phyloP scores from a whole-genome alignment of 805 yeast species.

The Yamadazyma phyllophila region DNA sequence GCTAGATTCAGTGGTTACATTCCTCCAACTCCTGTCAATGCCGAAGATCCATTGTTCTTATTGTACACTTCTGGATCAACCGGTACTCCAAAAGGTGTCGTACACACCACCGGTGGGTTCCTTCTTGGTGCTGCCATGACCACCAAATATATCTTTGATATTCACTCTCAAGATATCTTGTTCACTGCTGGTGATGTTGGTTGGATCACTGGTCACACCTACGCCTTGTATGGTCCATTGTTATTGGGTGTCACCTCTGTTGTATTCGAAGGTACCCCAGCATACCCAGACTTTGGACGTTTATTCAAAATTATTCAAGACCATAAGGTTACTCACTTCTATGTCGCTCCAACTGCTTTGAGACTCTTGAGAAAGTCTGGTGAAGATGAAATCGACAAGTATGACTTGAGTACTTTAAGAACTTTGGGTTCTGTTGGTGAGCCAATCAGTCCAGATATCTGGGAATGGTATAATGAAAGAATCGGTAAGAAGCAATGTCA shows the following conservation, averaged over 20 bases:
- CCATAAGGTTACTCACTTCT: conserved; percentile 73
- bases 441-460: conserved; percentile 80
- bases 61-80: conserved; percentile 94
- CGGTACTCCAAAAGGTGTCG: conserved; percentile 86
- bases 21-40: conserved; percentile 81
- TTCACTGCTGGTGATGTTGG: conserved; percentile 92
- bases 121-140: conserved; percentile 70
- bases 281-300: conserved; percentile 76
- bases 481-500: conserved; percentile 71
- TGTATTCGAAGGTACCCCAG: conserved; percentile 85
- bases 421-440: conserved; percentile 82
- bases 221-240: conserved; percentile 80
- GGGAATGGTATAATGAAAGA: conserved; percentile 81
- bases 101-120: conserved; percentile 79
- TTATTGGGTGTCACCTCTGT: conserved; percentile 73
- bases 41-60: conserved; percentile 95
- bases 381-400: conserved; percentile 55
- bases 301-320: conserved; percentile 76
- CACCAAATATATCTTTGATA: conserved; percentile 73
- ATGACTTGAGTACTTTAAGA: conserved; percentile 63
- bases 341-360: conserved; percentile 83
- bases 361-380: conserved; percentile 77
- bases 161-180: conserved; percentile 68
- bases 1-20: conserved; percentile 77
- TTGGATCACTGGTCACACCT: conserved; percentile 89